Evolutionary conservation across 352 stramenopile species (phyloP), one percentile per base, ranked within the genome.

Genomic region (Phytopythium delawarense): DNA sequence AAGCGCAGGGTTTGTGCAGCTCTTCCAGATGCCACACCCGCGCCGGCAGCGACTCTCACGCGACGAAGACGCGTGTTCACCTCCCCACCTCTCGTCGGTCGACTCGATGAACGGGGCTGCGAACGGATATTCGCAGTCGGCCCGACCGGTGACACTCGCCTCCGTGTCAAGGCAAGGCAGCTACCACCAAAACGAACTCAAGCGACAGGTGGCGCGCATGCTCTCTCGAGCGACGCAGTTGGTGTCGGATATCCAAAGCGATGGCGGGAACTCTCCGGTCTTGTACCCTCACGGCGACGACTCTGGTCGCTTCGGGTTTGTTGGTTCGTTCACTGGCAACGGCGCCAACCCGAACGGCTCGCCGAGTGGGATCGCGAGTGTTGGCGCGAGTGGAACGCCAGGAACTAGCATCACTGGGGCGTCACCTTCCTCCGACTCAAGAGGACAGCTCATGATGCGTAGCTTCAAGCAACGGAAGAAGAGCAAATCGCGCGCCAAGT

Each of bases 1-100:
- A 45, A 91, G 81, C 39, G 72, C 81, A 58, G 87, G 87, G 6
- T 95, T 95, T 62, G 72, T 91, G 2, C 84, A 93, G 58, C 52
- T 95, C 7, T 95, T 93, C 55, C 18, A 67, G 4, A 23, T 56
- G 1, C 52, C 71, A 3, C 82, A 91, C 68, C 80, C 76, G 2
- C 56, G 16, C 49, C 63, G 65, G 20, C 20, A 52, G n/a, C 25
- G 39, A 21, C n/a, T 2, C 5, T 2, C 5, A 25, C 11, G 20
- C 42, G n/a, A 49, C 20, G 6, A 4, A 23, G 15, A 49, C 23
- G 20, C 35, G 30, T 21, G 7, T 4, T 28, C 23, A 15, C 4
- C 23, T n/a, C 23, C 46, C n/a, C 46, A n/a, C 11, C 21, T 28
- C 9, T n/a, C 46, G 1, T 15, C 21, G n/a, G 11, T 30, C 21